A percentile compares a stretch with the other conserved stretches of the same genome.
phyloP scores from a whole-genome alignment of 371 early-diverging fungal species.

The Saksenaea vasiformis region DNA sequence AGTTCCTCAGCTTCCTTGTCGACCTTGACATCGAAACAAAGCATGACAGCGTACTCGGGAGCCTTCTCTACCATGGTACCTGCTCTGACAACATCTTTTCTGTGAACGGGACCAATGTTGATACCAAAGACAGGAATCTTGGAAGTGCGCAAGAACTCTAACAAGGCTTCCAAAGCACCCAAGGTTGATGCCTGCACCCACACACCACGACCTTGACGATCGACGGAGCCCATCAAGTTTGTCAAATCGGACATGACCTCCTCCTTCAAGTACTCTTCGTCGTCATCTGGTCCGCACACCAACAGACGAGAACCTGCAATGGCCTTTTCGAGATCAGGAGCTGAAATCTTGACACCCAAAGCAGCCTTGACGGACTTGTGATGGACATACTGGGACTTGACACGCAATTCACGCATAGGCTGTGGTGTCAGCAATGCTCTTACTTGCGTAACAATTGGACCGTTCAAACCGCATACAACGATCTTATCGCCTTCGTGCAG shows the following conservation, averaged over 20 bases:
- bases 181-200: constrained; percentile 99
- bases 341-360: constrained; percentile 97
- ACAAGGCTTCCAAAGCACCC: constrained; percentile 99
- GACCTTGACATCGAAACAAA: constrained; percentile 99
- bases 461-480: constrained; percentile 96
- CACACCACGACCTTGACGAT: constrained; percentile 94
- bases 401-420: constrained; percentile 97
- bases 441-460: constrained; percentile 96
- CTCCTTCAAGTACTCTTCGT: constrained; percentile 92
- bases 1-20: constrained; percentile 95
- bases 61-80: constrained; percentile 93
- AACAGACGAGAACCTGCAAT: constrained; percentile 98
- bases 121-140: constrained; percentile 98
- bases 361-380: constrained; percentile 98
- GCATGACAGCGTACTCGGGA: constrained; percentile 90
- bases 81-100: constrained; percentile 96
- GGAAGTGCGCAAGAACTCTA: constrained; percentile 91
- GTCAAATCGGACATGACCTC: constrained; percentile 93
- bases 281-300: constrained; percentile 95
- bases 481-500: constrained; percentile 98
- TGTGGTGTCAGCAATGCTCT: constrained; percentile 98
- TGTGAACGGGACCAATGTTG: constrained; percentile 99
- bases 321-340: constrained; percentile 96
- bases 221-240: constrained; percentile 76
- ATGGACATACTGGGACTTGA: constrained; percentile 96